phyloP scores from a whole-genome alignment of 2,329 filamentous ascomycete species.

The Madurella mycetomatis region DNA sequence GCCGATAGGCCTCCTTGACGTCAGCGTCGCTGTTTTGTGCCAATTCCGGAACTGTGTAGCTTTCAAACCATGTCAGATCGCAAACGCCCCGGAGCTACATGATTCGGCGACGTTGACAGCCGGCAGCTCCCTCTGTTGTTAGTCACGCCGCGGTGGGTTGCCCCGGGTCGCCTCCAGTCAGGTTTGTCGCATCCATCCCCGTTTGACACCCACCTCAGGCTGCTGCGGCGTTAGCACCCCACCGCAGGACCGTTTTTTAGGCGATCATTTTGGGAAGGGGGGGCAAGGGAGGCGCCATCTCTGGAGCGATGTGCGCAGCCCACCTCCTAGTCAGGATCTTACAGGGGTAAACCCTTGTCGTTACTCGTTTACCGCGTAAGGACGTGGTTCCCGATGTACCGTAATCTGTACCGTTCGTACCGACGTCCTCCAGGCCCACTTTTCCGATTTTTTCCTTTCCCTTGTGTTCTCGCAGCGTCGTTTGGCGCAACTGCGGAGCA shows the following conservation, averaged over 20 bases:
- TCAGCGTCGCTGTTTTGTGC: conserved; percentile 16
- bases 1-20: conserved; percentile 6
- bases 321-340: neutral
- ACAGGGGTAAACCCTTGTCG: conserved; percentile 7
- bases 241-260: neutral
- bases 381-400: neutral
- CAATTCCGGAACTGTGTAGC: conserved; percentile 10
- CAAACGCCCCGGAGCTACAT: conserved; percentile 7
- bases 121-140: conserved; percentile 2
- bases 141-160: conserved; percentile 21
- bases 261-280: conserved; percentile 3
- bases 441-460: neutral
- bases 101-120: conserved; percentile 10
- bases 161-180: conserved; percentile 16
- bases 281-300: neutral
- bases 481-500: conserved; percentile 19
- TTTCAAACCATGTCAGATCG: conserved; percentile 9
- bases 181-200: conserved; percentile 7
- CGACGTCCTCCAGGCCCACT: neutral
- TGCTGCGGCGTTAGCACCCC: conserved; percentile 8
- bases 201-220: neutral
- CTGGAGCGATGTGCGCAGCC: conserved; percentile 11
- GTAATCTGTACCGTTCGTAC: neutral
- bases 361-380: neutral
- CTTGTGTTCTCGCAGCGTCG: conserved; percentile 3